Evolutionary conservation across 2,329 filamentous ascomycete genomes (phyloP).

Genomic region (Colletotrichum nymphaeae): DNA sequence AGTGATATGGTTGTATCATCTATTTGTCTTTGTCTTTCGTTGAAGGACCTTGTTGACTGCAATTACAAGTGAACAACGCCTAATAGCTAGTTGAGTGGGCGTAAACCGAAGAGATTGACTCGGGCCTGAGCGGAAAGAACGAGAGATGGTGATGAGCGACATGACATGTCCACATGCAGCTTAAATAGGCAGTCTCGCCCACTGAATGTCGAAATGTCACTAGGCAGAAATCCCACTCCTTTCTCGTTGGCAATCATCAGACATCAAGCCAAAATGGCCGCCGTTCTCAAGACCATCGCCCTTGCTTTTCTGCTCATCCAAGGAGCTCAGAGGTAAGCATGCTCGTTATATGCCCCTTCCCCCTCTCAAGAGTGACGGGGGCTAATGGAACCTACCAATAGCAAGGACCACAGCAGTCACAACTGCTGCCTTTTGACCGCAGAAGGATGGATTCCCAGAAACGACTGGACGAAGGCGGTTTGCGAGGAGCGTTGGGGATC

Average conservation of each 20-base stretch:
- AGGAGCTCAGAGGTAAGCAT: neutral
- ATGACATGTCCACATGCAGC: neutral
- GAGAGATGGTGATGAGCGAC: neutral
- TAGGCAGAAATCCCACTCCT: neutral
- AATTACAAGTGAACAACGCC: neutral
- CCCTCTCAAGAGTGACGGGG: neutral
- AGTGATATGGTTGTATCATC: neutral
- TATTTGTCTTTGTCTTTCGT: neutral
- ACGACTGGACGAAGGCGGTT: neutral
- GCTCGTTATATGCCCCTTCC: neutral
- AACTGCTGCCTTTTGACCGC: neutral
- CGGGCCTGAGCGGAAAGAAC: neutral
- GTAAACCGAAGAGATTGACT: neutral
- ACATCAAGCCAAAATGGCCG: neutral
- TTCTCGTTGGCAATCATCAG: neutral
- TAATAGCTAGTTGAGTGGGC: neutral
- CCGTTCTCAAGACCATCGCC: neutral
- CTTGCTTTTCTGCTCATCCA: neutral
- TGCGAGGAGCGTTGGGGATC: neutral
- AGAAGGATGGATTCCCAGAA: neutral
- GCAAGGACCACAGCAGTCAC: neutral
- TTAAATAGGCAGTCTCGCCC: neutral
- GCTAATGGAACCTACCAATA: neutral
- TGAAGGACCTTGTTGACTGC: neutral
- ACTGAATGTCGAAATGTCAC: neutral